A percentile compares a stretch with the other conserved stretches of the same genome.
phyloP scores from a whole-genome alignment of 2,329 filamentous ascomycete genomes.

The Epichloe gansuensis region DNA sequence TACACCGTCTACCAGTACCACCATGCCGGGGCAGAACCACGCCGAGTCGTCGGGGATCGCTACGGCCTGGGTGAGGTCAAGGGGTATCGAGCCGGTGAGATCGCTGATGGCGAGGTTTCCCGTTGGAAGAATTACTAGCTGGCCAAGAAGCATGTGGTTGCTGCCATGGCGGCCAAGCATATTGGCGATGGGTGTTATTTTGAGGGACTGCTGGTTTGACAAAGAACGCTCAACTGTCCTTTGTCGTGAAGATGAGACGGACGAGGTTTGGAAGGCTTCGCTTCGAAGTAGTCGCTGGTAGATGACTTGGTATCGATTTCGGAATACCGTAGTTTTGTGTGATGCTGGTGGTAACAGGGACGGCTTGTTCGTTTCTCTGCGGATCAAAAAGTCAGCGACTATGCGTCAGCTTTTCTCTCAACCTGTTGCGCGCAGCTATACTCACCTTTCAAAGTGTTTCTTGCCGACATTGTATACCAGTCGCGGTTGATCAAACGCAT shows the following conservation, averaged over 20 bases:
- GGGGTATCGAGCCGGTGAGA: conserved; percentile 70
- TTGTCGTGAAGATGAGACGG: conserved; percentile 49
- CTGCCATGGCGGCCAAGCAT: conserved; percentile 67
- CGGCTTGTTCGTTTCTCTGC: conserved; percentile 48
- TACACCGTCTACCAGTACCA: conserved; percentile 86
- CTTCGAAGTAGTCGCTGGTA: conserved; percentile 87
- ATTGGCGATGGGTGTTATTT: conserved; percentile 74
- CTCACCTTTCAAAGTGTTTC: conserved; percentile 77
- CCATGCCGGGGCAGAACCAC: conserved; percentile 93
- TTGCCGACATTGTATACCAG: conserved; percentile 64
- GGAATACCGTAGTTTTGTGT: conserved; percentile 75
- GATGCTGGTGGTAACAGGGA: conserved; percentile 63
- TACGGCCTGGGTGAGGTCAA: conserved; percentile 71
- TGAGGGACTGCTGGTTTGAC: conserved; percentile 59
- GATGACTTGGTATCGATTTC: conserved; percentile 82
- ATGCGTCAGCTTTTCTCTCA: not conserved
- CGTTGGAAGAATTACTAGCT: conserved; percentile 68
- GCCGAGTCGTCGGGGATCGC: conserved; percentile 74
- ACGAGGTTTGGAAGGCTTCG: conserved; percentile 78
- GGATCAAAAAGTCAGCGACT: not conserved
- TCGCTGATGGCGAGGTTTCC: conserved; percentile 76
- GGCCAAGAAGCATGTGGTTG: conserved; percentile 74
- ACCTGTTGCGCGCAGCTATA: not conserved
- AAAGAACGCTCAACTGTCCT: conserved; percentile 44
- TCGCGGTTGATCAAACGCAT: conserved; percentile 75